A percentile compares a stretch with the other conserved stretches of the same genome.
Evolutionary conservation across 2,329 filamentous ascomycete genomes (phyloP).

Genomic region (Microsporum canis): DNA sequence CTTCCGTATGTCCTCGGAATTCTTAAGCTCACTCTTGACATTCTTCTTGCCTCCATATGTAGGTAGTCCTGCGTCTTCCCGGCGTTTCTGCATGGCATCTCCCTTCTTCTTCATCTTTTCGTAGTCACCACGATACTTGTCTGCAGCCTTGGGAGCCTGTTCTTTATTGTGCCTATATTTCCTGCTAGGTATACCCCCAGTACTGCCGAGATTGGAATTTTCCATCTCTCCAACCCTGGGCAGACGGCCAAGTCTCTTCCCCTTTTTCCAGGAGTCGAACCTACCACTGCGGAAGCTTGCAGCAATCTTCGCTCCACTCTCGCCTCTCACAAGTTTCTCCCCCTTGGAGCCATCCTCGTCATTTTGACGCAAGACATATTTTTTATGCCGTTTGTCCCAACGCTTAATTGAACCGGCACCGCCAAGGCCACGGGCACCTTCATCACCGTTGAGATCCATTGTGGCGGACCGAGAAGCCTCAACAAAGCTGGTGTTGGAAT

Average conservation of each 20-base stretch:
- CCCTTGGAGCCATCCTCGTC: slow-evolving; percentile 83
- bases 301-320: slow-evolving; percentile 91
- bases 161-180: slow-evolving; percentile 79
- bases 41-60: slow-evolving; percentile 33
- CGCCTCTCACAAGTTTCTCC: slow-evolving; percentile 68
- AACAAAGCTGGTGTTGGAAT: slow-evolving; percentile 58
- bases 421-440: slow-evolving; percentile 66
- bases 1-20: slow-evolving; percentile 73
- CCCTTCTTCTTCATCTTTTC: slow-evolving; percentile 82
- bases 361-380: slow-evolving; percentile 84
- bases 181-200: slow-evolving; percentile 35
- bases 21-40: slow-evolving; percentile 71
- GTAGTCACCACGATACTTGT: slow-evolving; percentile 86
- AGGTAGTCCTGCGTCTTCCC: slow-evolving; percentile 19
- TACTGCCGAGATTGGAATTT: slow-evolving; percentile 28
- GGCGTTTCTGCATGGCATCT: slow-evolving; percentile 67
- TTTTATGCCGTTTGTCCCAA: slow-evolving; percentile 95
- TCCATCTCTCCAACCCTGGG: slow-evolving; percentile 78
- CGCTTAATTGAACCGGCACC: slow-evolving; percentile 67
- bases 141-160: slow-evolving; percentile 81
- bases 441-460: slow-evolving; percentile 90
- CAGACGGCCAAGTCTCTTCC: slow-evolving; percentile 66
- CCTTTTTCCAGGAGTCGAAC: slow-evolving; percentile 84
- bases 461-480: slow-evolving; percentile 74
- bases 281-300: slow-evolving; percentile 85